Evolutionary conservation across 176 grass and related monocot species (phyloP).

Genomic region (Leersia perrieri): DNA sequence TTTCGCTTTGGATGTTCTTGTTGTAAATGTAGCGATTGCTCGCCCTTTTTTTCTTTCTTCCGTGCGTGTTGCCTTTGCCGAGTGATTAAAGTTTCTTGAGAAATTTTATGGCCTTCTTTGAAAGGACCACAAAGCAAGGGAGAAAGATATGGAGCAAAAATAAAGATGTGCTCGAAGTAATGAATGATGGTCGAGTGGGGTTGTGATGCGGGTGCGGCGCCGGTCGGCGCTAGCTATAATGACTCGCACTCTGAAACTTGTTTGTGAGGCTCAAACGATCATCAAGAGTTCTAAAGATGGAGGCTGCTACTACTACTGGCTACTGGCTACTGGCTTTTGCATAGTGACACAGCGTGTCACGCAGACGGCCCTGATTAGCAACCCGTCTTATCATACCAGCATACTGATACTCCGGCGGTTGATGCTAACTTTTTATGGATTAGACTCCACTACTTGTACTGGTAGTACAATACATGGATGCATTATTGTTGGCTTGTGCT

Average conservation of each 20-base stretch:
- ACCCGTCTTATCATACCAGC: constrained; percentile 29
- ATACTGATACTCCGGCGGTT: constrained; percentile 31
- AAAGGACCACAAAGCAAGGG: constrained; percentile 38
- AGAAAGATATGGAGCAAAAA: neutral
- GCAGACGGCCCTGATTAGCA: constrained; percentile 18
- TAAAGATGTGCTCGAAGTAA: constrained; percentile 10
- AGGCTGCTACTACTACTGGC: neutral
- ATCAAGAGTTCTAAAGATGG: neutral
- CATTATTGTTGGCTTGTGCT: constrained; percentile 17
- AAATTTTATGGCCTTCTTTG: constrained; percentile 23
- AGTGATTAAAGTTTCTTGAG: constrained; percentile 20
- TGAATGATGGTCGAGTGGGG: constrained; percentile 4
- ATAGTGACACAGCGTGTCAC: constrained; percentile 16
- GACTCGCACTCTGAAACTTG: constrained; percentile 7
- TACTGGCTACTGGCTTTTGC: neutral
- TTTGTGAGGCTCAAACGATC: constrained; percentile 11
- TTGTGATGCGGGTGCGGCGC: neutral
- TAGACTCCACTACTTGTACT: constrained; percentile 24
- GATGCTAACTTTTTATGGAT: constrained; percentile 29
- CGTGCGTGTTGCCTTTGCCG: constrained; percentile 26
- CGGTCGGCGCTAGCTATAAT: constrained; percentile 48
- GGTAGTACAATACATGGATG: constrained; percentile 30
- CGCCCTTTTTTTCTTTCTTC: constrained; percentile 14
- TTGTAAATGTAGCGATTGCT: constrained; percentile 14
- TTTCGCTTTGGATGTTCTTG: constrained; percentile 10